Evolutionary conservation across 129 eudicot species (phyloP), one percentile per base, ranked within the genome.

Genomic region (Smallanthus sonchifolius): DNA sequence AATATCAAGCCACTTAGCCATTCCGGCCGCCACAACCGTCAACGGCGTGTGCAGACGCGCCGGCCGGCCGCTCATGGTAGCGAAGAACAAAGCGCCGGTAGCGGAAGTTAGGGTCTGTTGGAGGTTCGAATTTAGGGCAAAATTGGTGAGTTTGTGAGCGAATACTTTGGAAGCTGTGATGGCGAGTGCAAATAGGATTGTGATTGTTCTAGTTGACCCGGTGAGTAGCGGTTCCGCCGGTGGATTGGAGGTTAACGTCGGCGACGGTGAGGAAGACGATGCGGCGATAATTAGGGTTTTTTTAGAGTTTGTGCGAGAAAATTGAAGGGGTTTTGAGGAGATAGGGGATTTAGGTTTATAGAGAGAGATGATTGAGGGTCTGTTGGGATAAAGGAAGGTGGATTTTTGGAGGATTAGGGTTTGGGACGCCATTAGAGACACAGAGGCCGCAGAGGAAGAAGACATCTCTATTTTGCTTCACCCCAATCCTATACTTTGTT

Each of bases 1-100:
- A 0, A 94, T 82, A 56, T 88, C 92, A 5, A 93, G 86, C 98
- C 98, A 93, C 57, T 88, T 93, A 19, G 89, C 78, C 89, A 93
- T 76, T 1, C 96, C 99, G 0, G 88, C 87, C 0, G 97, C 97
- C 48, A 94, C 93, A 42, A 94, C 91, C 15, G 93, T 83, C 77
- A 94, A 67, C 73, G 99, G 99, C 63, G 99, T 85, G 81, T 79
- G 86, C 72, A 87, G 16, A 6, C 68, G 35, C 48, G 70, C 65
- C 48, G 89, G 75, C 64, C 67, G 64, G 57, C 74, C 79, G 20
- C 75, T 76, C 39, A 83, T 39, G 7, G 89, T 73, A 2, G 98
- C 97, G 76, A 94, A 94, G 44, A 94, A 88, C 63, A 86, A 64
- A 1, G 93, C 87, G 0, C 96, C 93, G 20, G 67, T 81, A 0